Conservation (phyloP, 768 basidiomycete species). For the Tulasnella sp. region DNA sequence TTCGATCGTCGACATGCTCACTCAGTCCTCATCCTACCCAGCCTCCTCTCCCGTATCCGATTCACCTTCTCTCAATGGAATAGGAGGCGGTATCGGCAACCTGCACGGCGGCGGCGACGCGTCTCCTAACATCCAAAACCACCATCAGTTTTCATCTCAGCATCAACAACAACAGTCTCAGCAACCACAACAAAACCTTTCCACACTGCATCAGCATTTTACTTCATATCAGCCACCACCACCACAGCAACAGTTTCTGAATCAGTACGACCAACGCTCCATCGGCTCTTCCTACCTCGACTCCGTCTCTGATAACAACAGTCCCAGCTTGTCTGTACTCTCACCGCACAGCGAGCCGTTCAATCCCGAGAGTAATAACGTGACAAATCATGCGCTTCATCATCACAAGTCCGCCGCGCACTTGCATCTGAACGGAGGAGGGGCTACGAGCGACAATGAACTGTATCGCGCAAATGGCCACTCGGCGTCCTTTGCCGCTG, state of each 20-base stretch:
- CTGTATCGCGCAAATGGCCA: constrained; percentile 3
- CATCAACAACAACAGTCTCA: constrained; percentile 11
- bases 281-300: constrained; percentile 12
- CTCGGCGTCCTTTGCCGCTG: not conserved
- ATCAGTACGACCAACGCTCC: not conserved
- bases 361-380: not conserved
- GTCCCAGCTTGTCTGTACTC: constrained; percentile 2
- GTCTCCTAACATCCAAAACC: not conserved
- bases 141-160: constrained; percentile 5
- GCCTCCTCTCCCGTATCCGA: not conserved
- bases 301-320: constrained; percentile 6
- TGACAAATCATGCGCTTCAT: not conserved
- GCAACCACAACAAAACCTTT: no score
- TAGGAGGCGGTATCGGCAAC: not conserved
- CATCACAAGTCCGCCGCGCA: constrained; percentile 2
- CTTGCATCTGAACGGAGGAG: not conserved
- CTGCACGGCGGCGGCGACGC: constrained; percentile 2
- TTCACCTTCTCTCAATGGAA: not conserved
- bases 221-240: not conserved
- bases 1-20: constrained; percentile 8
- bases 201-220: no score
- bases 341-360: not conserved
- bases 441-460: not conserved
- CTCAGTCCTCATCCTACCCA: not conserved
- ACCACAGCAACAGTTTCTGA: constrained; percentile 1